Conservation (phyloP, 2,329 filamentous ascomycete species). For the Lasiodiplodia hormozganensis region DNA sequence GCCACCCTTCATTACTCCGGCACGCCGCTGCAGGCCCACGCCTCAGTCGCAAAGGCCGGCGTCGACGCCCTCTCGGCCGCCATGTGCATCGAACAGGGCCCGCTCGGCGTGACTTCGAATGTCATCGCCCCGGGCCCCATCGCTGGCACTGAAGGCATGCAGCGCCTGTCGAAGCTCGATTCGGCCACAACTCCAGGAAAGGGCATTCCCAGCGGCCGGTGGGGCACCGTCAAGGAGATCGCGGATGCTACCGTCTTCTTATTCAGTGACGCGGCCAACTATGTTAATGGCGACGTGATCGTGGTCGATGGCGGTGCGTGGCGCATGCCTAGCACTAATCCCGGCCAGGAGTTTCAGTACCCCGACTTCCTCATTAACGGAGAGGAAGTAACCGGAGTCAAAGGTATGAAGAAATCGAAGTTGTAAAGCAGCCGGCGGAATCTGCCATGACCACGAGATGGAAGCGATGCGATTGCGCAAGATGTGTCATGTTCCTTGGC, state of each 20-base stretch:
- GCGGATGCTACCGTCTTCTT: slow-evolving; percentile 90
- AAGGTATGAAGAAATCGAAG: slow-evolving; percentile 64
- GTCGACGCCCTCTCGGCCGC: slow-evolving; percentile 84
- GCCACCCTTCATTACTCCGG: slow-evolving; percentile 92
- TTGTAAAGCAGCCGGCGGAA: slow-evolving; percentile 44
- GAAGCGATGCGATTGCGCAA: slow-evolving; percentile 25
- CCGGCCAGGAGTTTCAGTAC: slow-evolving; percentile 55
- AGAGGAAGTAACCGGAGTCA: slow-evolving; percentile 62
- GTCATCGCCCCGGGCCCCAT: slow-evolving; percentile 90
- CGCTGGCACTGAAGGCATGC: slow-evolving; percentile 73
- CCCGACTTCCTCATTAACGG: slow-evolving; percentile 66
- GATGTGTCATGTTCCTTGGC: background rate
- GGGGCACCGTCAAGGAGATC: slow-evolving; percentile 84
- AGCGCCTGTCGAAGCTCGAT: slow-evolving; percentile 48
- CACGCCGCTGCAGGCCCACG: slow-evolving; percentile 84
- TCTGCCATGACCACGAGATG: background rate
- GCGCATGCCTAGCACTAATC: slow-evolving; percentile 48
- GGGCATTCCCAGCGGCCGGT: slow-evolving; percentile 73
- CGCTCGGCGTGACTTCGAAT: slow-evolving; percentile 84
- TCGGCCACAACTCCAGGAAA: slow-evolving; percentile 40
- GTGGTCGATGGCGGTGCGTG: slow-evolving; percentile 67
- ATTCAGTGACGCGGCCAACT: slow-evolving; percentile 85
- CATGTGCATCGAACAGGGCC: slow-evolving; percentile 88
- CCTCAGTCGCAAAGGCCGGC: slow-evolving; percentile 88
- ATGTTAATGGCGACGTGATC: slow-evolving; percentile 81